Percentiles rank a stretch among this genome's conserved stretches.
Evolutionary conservation across 768 basidiomycete species (phyloP).

Genomic region (Astraeus odoratus): DNA sequence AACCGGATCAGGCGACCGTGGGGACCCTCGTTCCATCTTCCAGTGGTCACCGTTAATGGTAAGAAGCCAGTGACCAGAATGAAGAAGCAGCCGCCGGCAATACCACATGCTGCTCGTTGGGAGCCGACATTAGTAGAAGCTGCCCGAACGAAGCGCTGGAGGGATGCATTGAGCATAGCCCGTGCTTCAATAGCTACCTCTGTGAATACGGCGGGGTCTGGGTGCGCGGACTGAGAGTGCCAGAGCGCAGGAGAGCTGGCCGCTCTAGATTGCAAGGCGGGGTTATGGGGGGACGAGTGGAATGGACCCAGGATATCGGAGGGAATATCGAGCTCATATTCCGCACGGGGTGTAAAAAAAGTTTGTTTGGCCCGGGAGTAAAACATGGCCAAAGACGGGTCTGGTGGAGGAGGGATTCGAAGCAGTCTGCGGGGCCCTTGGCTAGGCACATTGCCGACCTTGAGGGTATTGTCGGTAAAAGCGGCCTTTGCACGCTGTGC

Average conservation of each 20-base stretch:
- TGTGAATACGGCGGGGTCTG: slow-evolving; percentile 58
- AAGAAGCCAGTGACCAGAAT: slow-evolving; percentile 41
- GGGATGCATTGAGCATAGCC: slow-evolving; percentile 54
- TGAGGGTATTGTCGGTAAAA: slow-evolving; percentile 32
- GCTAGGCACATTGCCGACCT: slow-evolving; percentile 34
- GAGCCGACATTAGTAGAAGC: slow-evolving; percentile 67
- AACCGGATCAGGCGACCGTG: slow-evolving; percentile 49
- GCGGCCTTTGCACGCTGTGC: slow-evolving; percentile 22
- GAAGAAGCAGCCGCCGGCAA: slow-evolving; percentile 52
- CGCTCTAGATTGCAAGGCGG: slow-evolving; percentile 9
- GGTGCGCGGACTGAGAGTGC: slow-evolving; percentile 36
- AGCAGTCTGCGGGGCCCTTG: slow-evolving; percentile 27
- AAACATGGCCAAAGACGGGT: slow-evolving; percentile 61
- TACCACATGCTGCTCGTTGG: slow-evolving; percentile 61
- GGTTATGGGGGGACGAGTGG: slow-evolving; percentile 35
- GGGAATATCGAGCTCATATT: slow-evolving; percentile 66
- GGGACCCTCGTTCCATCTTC: slow-evolving; percentile 26
- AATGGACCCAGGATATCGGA: slow-evolving; percentile 60
- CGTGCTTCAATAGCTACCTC: slow-evolving; percentile 53
- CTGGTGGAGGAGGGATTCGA: slow-evolving; percentile 30
- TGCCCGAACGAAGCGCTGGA: slow-evolving; percentile 59
- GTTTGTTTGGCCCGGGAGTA: slow-evolving; percentile 76
- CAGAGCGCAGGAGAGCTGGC: slow-evolving; percentile 11
- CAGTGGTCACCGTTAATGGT: slow-evolving; percentile 44
- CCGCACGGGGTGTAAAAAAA: slow-evolving; percentile 66